Conservation (phyloP, 306 rosid genomes). For the Ormosia semicastrata region DNA sequence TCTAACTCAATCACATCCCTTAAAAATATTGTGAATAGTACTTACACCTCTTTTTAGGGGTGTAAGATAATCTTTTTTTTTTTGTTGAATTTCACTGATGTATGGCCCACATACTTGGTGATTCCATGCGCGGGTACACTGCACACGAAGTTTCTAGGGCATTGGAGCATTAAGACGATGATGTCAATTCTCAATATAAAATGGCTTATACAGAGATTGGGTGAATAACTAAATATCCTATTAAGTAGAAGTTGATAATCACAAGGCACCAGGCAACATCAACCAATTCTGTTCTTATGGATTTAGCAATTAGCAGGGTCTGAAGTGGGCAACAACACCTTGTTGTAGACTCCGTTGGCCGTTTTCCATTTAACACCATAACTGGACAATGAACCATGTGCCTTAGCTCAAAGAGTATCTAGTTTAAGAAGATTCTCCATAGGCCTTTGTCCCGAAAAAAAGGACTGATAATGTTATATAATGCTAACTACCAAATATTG, state of each 20-base stretch:
- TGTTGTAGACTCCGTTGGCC: slow-evolving; percentile 41
- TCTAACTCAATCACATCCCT: no score
- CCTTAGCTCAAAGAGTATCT: slow-evolving; percentile 30
- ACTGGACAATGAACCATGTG: slow-evolving; percentile 41
- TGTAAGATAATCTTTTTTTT: no score
- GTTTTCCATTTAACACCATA: slow-evolving; percentile 8
- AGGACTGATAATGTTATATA: neutral
- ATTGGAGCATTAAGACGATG: slow-evolving; percentile 23
- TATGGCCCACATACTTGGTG: slow-evolving; percentile 33
- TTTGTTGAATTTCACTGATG: neutral
- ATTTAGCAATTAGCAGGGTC: neutral
- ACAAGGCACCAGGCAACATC: slow-evolving; percentile 16
- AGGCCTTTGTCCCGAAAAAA: neutral
- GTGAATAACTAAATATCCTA: slow-evolving; percentile 9
- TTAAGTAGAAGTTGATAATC: slow-evolving; percentile 24
- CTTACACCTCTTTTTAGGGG: no score
- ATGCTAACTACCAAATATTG: slow-evolving; percentile 4
- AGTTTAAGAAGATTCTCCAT: slow-evolving; percentile 31
- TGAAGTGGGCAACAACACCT: neutral
- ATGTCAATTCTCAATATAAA: slow-evolving; percentile 22
- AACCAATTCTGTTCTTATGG: slow-evolving; percentile 2
- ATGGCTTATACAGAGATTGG: slow-evolving; percentile 21
- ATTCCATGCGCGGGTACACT: neutral
- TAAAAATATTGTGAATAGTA: no score
- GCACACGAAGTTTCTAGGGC: slow-evolving; percentile 28